Base-by-base conservation (phyloP, 768 basidiomycete genomes). In the Favolaschia claudopus region DNA sequence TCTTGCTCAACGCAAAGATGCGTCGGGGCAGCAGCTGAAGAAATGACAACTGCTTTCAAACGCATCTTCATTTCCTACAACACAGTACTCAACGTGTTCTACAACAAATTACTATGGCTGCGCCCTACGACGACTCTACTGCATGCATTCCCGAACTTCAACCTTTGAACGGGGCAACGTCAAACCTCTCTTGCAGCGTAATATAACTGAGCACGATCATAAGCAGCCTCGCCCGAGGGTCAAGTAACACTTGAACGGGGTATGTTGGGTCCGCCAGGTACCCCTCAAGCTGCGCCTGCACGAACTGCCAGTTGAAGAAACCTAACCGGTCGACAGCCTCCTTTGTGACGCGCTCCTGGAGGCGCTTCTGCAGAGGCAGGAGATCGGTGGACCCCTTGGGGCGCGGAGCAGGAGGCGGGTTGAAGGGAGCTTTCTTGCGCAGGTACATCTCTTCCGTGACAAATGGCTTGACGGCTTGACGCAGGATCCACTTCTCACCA, bases 401-500 rank as follows among this genome's bases (percentile, higher is more conserved):
- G 5, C 17, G 3, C 12, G 28, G 48, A 1, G 33, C 22, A 3
- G 49, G 42, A 7, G 60, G 55, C 2, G 50, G 24, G 44, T 62
- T 62, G 55, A 31, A 62, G 5, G 19, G 7, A 8, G 33, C 17
- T 28, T 62, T 62, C 36, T 58, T 62, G 42, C 60, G 60, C 15
- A 25, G 29, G 25, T 43, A 61, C 25, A 61, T 14, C 20, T 61
- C 60, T 6, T 55, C 52, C 8, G 60, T 56, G 40, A 61, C 42
- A 46, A 43, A 61, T 2, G 53, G 54, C 39, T 45, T 49, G 22
- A 54, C 60, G 12, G 60, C 60, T 15, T 61, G 20, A 7, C 60
- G 45, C 20, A 61, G 34, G 28, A 61, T 49, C 60, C 60, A 61
- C 39, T 61, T 61, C n/a, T 61, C 60, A 24, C 22, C 22, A 46